Percentiles rank a stretch among this genome's conserved stretches.
Evolutionary conservation across 2,329 filamentous ascomycete genomes (phyloP).

Genomic region (Scopulariopsis brevicaulis): DNA sequence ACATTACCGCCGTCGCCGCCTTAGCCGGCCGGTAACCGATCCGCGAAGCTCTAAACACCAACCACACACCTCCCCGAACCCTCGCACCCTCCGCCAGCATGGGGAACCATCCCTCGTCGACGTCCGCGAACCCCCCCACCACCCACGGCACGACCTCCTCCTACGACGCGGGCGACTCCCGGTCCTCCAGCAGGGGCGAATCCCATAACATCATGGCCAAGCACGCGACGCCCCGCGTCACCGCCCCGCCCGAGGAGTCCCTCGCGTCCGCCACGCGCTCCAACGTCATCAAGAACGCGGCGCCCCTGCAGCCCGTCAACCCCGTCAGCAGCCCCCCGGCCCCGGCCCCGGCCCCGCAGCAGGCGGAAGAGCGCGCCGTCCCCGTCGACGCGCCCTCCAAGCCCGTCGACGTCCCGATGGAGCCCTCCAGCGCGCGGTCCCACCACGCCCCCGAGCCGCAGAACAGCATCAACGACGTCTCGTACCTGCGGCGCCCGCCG

Average conservation of each 20-base stretch:
- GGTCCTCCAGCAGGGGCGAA: conserved; percentile 21
- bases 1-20: background rate
- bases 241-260: conserved; percentile 50
- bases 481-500: conserved; percentile 61
- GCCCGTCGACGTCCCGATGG: conserved; percentile 45
- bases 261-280: conserved; percentile 47
- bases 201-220: conserved; percentile 42
- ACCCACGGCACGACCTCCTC: conserved; percentile 8
- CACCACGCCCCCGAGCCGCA: conserved; percentile 28
- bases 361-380: conserved; percentile 6
- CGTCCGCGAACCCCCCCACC: conserved; percentile 9
- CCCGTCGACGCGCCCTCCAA: conserved; percentile 31
- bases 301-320: conserved; percentile 2
- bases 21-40: background rate
- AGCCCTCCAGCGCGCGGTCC: conserved; percentile 18
- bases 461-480: conserved; percentile 51
- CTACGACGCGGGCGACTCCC: conserved; percentile 10
- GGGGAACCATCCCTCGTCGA: conserved; percentile 8
- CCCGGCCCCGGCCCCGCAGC: background rate
- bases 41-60: background rate
- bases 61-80: background rate
- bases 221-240: conserved; percentile 41
- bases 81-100: conserved; percentile 6
- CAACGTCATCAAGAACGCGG: conserved; percentile 16
- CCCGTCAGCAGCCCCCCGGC: conserved; percentile 1